These are phyloP conservation scores for Kockovaella imperatae DNA, from an alignment of 768 basidiomycete genomes.

Conservation along the genomic window DNA sequence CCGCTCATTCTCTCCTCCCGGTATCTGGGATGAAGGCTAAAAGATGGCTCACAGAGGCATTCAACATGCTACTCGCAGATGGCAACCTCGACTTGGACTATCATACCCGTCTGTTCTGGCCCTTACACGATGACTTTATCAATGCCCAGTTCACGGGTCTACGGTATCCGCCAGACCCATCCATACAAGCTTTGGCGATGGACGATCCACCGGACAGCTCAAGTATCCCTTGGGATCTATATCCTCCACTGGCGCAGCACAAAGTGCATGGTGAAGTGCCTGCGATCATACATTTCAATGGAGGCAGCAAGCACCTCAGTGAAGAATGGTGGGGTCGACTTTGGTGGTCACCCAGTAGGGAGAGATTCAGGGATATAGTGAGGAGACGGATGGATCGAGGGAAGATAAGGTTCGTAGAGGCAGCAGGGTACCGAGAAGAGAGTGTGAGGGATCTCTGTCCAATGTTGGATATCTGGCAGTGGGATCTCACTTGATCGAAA, in stretches of 20 bases:
- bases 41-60: neutral
- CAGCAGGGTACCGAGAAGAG: too few relatives aligned
- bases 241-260: neutral
- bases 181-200: too few relatives aligned
- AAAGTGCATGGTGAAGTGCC: neutral
- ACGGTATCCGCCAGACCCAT: neutral
- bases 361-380: too few relatives aligned
- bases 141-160: neutral
- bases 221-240: neutral
- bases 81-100: neutral
- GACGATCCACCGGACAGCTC: too few relatives aligned
- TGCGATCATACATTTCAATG: neutral
- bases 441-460: too few relatives aligned
- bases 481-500: too few relatives aligned
- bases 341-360: too few relatives aligned
- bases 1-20: too few relatives aligned
- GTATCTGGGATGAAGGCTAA: neutral
- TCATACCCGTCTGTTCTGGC: neutral
- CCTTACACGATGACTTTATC: neutral
- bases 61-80: neutral
- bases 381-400: too few relatives aligned
- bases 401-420: too few relatives aligned
- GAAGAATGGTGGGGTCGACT: neutral
- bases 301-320: neutral
- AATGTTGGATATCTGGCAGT: too few relatives aligned